A percentile compares a stretch with the other conserved stretches of the same genome.
Evolutionary conservation across 73 alveolate species (phyloP).

Genomic region (Uronychia setigera): DNA sequence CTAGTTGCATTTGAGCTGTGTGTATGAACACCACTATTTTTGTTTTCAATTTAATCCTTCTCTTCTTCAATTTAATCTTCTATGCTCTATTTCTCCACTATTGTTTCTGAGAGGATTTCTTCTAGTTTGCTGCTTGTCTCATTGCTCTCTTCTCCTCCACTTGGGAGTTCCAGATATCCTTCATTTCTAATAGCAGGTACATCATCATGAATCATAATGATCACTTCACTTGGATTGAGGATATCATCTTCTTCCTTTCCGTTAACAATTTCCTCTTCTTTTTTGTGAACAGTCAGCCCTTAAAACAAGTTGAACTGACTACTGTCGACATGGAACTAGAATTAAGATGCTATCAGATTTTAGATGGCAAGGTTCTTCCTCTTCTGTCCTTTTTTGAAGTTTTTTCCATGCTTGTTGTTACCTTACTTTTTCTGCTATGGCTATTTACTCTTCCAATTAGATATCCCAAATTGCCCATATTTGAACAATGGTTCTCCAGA

Average conservation of each 20-base stretch:
- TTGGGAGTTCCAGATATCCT: background rate
- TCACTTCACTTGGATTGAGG: too few species aligned
- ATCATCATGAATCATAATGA: too few species aligned
- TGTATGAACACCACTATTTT: too few species aligned
- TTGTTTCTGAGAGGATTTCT: background rate
- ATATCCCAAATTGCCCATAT: background rate
- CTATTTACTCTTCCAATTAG: background rate
- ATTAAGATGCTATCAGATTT: background rate
- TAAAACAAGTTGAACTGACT: background rate
- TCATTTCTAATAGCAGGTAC: too few species aligned
- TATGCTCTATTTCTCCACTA: background rate
- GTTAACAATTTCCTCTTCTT: background rate
- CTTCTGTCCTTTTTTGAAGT: background rate
- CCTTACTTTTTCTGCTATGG: background rate
- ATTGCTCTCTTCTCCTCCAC: background rate
- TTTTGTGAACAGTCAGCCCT: background rate
- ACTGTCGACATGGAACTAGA: background rate
- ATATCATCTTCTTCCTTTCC: too few species aligned
- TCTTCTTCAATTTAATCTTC: background rate
- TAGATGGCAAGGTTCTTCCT: background rate
- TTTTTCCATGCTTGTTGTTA: background rate
- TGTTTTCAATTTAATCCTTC: background rate
- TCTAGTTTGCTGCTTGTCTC: background rate
- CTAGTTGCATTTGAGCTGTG: background rate
- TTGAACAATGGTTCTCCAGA: background rate